Base-by-base conservation (phyloP, 2,329 filamentous ascomycete species). In the Penicillium sp. region DNA sequence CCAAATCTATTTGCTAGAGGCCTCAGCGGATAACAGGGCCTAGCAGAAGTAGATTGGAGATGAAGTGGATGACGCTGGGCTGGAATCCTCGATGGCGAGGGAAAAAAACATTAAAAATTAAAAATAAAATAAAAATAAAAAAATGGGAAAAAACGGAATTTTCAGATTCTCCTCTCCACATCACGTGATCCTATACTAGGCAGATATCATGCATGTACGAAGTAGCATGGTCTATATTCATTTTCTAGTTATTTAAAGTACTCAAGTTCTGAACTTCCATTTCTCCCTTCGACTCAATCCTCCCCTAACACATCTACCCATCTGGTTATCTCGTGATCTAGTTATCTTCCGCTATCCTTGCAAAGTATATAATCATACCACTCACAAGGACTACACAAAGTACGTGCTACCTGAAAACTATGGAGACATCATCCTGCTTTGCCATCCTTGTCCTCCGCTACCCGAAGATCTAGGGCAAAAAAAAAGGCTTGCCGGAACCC, bases 401-500 rank as follows among this genome's bases (percentile, higher is more conserved):
- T 50, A 40, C 37, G 53, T 51, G n/a, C 22, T 2, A 55, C 53
- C 19, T 35, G 7, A 36, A 26, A 43, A 45, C n/a, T 43, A 41
- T 22, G 5, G 2, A 36, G 33, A n/a, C 26, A 36, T 61, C 44
- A 67, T 26, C 53, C 67, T 35, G 36, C 51, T 42, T 67, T 66
- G 1, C 37, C 42, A 47, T 63, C 54, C 45, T 61, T 57, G 14
- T 61, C 58, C n/a, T 64, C 57, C 30, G 62, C 57, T 3, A 43
- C 43, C 51, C 56, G 61, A 48, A 73, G 61, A 59, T 77, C 73
- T 42, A 84, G 9, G 82, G 82, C 7, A 83, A 58, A 78, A 73
- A 62, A 85, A 82, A 28, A 86, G 4, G 22, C 19, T 77, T 69
- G 1, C 82, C 82, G 4, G 73, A 75, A 55, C 78, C 1, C 79